Conservation (phyloP, 495 filamentous ascomycete species). For the Aspergillus egyptiacus region DNA sequence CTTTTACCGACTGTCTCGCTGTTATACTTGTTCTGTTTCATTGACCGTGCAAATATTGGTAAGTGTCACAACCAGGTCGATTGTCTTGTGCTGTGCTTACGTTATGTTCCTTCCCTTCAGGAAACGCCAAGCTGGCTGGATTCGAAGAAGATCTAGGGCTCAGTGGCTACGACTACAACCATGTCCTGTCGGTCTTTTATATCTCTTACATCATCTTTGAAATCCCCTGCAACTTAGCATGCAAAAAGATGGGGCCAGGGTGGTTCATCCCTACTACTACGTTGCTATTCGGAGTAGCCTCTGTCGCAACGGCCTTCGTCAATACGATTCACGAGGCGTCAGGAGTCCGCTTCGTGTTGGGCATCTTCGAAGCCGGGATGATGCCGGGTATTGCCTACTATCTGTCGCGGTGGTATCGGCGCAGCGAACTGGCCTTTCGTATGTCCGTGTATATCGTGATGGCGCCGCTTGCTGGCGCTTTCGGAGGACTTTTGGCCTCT, state of each 20-base stretch:
- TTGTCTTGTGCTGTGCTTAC: background rate
- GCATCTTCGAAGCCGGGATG: constrained; percentile 63
- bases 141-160: constrained; percentile 47
- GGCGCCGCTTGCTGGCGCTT: constrained; percentile 64
- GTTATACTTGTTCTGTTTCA: constrained; percentile 50
- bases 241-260: constrained; percentile 46
- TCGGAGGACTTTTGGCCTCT: constrained; percentile 63
- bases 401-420: constrained; percentile 63
- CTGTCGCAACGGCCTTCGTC: constrained; percentile 44
- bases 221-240: constrained; percentile 63
- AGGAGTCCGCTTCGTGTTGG: constrained; percentile 51
- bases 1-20: constrained; percentile 44
- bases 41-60: constrained; percentile 60
- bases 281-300: constrained; percentile 45
- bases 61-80: constrained; percentile 29
- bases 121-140: constrained; percentile 35
- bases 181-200: constrained; percentile 62
- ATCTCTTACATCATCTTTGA: constrained; percentile 70
- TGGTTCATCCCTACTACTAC: constrained; percentile 46
- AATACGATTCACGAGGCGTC: constrained; percentile 32
- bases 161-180: constrained; percentile 56
- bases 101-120: constrained; percentile 8
- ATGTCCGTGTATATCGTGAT: constrained; percentile 47
- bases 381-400: constrained; percentile 72
- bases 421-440: constrained; percentile 61